These are phyloP conservation scores for Dillenia suffruticosa DNA, from an alignment of 164 flowering plant genomes.

Conservation along the genomic window DNA sequence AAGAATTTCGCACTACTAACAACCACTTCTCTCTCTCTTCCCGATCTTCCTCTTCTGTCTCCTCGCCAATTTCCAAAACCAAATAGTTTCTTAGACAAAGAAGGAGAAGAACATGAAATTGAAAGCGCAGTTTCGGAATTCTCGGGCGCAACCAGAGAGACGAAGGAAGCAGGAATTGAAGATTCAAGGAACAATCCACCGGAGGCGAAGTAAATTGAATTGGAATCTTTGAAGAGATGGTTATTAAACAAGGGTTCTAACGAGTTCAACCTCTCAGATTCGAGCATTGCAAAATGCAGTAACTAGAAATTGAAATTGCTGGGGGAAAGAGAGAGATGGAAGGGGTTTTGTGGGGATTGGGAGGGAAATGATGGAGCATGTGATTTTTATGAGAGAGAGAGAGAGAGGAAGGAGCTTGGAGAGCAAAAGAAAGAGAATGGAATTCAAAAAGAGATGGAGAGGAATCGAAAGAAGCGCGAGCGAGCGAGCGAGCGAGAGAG, in stretches of 20 bases:
- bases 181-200: conserved; percentile 63
- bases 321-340: background rate
- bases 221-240: conserved; percentile 8
- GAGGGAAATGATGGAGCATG: background rate
- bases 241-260: conserved; percentile 6
- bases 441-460: background rate
- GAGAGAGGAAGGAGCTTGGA: conserved; percentile 14
- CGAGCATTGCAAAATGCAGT: conserved; percentile 24
- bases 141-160: conserved; percentile 23
- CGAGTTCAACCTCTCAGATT: conserved; percentile 20
- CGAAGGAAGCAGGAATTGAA: conserved; percentile 38
- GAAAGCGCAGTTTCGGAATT: conserved; percentile 9
- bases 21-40: conserved; percentile 1
- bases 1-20: conserved; percentile 21
- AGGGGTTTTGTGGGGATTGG: conserved; percentile 4
- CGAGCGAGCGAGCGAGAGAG: no score
- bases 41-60: background rate
- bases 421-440: conserved; percentile 19
- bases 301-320: background rate
- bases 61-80: conserved; percentile 16
- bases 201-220: conserved; percentile 5
- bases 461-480: no score
- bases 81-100: conserved; percentile 6
- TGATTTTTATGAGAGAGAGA: conserved; percentile 1
- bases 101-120: conserved; percentile 2